A percentile compares a stretch with the other conserved stretches of the same genome.
These are phyloP conservation scores for Agroathelia rolfsii DNA, from an alignment of 1,284 basidiomycete species.

Conservation along the genomic window DNA sequence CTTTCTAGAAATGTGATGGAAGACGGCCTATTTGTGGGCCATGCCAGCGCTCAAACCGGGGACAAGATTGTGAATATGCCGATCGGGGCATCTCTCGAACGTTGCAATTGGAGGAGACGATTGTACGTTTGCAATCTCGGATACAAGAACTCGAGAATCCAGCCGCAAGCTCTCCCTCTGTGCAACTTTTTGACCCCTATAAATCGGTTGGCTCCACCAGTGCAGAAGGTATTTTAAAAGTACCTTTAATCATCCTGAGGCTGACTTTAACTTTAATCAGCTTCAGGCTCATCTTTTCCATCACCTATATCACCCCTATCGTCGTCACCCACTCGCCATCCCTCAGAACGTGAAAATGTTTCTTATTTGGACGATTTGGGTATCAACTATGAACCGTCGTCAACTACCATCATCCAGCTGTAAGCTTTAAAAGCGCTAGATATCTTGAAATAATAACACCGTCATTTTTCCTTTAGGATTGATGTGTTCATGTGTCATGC, in stretches of 20 bases:
- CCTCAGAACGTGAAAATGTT: too few species aligned
- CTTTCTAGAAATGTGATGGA: constrained; percentile 30
- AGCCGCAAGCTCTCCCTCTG: constrained; percentile 12
- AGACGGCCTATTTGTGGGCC: constrained; percentile 26
- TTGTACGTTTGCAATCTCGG: constrained; percentile 24
- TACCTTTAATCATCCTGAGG: too few species aligned
- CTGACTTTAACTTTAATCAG: too few species aligned
- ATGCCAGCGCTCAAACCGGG: constrained; percentile 23
- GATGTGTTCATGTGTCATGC: constrained; percentile 15
- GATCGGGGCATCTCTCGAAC: constrained; percentile 23
- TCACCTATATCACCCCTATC: too few species aligned
- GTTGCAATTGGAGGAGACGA: constrained; percentile 27
- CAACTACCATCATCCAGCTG: background rate
- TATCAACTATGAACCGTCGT: background rate
- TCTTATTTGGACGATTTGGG: too few species aligned
- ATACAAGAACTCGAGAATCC: constrained; percentile 28
- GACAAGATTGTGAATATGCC: constrained; percentile 33
- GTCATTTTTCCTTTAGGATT: constrained; percentile 11
- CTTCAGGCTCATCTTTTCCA: too few species aligned
- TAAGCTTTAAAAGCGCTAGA: constrained; percentile 1
- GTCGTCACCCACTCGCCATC: too few species aligned
- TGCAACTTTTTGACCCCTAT: constrained; percentile 25
- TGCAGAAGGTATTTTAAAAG: too few species aligned
- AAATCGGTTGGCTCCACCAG: too few species aligned
- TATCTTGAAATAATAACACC: constrained; percentile 1